phyloP scores from a whole-genome alignment of 1,284 basidiomycete species.

The Fomes fomentarius region DNA sequence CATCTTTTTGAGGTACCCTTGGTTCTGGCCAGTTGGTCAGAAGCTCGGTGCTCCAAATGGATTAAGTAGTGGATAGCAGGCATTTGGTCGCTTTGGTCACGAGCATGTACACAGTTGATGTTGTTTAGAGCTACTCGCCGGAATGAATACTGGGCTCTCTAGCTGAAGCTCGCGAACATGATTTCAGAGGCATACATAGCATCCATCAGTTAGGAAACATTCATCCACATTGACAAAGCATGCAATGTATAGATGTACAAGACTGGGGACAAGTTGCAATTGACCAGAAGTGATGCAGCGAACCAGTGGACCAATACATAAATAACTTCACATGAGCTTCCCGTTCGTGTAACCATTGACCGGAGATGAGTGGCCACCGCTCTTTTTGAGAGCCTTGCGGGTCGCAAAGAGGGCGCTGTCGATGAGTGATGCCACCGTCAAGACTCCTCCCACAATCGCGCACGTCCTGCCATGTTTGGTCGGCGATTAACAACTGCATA shows the following conservation, averaged over 20 bases:
- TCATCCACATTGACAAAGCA: no score
- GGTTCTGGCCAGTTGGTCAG: slow-evolving; percentile 18
- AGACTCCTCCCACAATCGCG: slow-evolving; percentile 95
- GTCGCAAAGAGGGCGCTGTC: slow-evolving; percentile 89
- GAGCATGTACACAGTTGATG: no score
- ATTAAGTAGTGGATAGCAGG: not conserved
- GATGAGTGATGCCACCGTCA: slow-evolving; percentile 93
- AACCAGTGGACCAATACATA: slow-evolving; percentile 2
- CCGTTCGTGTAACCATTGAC: slow-evolving; percentile 41
- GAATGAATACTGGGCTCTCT: no score
- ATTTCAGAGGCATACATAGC: no score
- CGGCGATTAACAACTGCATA: no score
- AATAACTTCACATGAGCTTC: slow-evolving; percentile 49
- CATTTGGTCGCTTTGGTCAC: not conserved
- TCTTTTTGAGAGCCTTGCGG: slow-evolving; percentile 67
- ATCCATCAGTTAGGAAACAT: no score
- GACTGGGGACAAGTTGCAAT: slow-evolving; percentile 3
- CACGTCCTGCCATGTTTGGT: slow-evolving; percentile 71
- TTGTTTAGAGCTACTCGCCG: no score
- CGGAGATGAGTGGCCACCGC: slow-evolving; percentile 33
- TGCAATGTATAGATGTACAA: slow-evolving; percentile 16
- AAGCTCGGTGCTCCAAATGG: slow-evolving; percentile 21
- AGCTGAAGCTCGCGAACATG: no score
- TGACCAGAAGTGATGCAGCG: slow-evolving; percentile 3
- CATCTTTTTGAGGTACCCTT: slow-evolving; percentile 20